phyloP scores from a whole-genome alignment of 352 stramenopile genomes.

The Saprolegnia parasitica region DNA sequence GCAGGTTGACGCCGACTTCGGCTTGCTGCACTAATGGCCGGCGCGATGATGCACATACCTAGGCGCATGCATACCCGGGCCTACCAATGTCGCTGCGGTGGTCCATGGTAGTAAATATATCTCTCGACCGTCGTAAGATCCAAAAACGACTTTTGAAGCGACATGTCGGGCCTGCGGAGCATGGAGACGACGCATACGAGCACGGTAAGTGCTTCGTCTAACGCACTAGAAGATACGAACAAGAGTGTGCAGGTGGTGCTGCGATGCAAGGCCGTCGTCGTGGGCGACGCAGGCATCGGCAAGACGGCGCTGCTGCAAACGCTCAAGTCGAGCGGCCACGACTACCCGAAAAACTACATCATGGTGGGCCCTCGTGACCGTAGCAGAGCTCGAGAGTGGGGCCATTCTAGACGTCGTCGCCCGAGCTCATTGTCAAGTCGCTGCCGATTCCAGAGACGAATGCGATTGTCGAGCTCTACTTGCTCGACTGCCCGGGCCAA shows the following conservation, averaged over 20 bases:
- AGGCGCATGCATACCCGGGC: not conserved
- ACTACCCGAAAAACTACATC: conserved; percentile 94
- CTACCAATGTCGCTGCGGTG: conserved; percentile 10
- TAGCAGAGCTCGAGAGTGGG: not conserved
- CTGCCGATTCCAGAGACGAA: conserved; percentile 87
- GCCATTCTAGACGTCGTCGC: conserved; percentile 66
- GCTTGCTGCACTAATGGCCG: not conserved
- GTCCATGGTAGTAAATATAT: too few relatives aligned
- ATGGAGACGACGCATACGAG: conserved; percentile 90
- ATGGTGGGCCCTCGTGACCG: conserved; percentile 60
- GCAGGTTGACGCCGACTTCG: conserved; percentile 6
- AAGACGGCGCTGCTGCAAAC: conserved; percentile 89
- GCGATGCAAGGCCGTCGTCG: conserved; percentile 86
- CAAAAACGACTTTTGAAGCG: conserved; percentile 1
- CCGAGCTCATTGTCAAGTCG: conserved; percentile 89
- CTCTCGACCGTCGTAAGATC: too few relatives aligned
- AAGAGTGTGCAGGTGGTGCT: conserved; percentile 63
- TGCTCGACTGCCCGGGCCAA: conserved; percentile 91
- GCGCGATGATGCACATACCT: not conserved
- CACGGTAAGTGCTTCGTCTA: conserved; percentile 55
- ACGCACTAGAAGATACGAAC: not conserved
- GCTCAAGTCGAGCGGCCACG: conserved; percentile 86
- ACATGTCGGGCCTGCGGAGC: conserved; percentile 78
- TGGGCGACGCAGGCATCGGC: conserved; percentile 86
- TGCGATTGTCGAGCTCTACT: conserved; percentile 88